A percentile compares a stretch with the other conserved stretches of the same genome.
Evolutionary conservation across 2,329 filamentous ascomycete genomes (phyloP).

Genomic region (Alternaria angustiovoidea): DNA sequence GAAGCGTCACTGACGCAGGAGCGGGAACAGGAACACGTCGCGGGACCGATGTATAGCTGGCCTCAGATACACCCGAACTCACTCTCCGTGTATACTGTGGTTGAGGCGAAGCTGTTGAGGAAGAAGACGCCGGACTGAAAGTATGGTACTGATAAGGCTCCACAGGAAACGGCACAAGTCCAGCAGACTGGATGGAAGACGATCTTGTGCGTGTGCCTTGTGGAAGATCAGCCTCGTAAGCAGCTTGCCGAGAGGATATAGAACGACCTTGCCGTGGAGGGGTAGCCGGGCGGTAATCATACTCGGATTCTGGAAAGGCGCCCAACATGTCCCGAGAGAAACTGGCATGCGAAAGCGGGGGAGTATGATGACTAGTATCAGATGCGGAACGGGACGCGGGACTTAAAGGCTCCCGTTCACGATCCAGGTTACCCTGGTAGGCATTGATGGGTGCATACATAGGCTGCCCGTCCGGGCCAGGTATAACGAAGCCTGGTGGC

Average conservation of each 20-base stretch:
- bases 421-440: constrained; percentile 50
- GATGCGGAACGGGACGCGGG: constrained; percentile 55
- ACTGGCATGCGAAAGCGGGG: constrained; percentile 43
- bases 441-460: constrained; percentile 56
- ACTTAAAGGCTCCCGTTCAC: constrained; percentile 47
- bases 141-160: constrained; percentile 46
- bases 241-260: constrained; percentile 28
- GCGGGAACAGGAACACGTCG: constrained; percentile 48
- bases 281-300: constrained; percentile 30
- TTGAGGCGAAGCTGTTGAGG: constrained; percentile 35
- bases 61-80: constrained; percentile 32
- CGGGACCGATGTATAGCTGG: constrained; percentile 40
- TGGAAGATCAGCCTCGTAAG: constrained; percentile 23
- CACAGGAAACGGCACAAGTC: constrained; percentile 41
- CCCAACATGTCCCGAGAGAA: constrained; percentile 49
- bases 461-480: constrained; percentile 58
- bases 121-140: constrained; percentile 36
- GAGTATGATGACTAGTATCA: constrained; percentile 35
- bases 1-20: constrained; percentile 9
- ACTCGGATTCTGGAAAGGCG: constrained; percentile 49
- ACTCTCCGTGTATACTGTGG: constrained; percentile 41
- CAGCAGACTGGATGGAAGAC: constrained; percentile 33
- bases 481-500: constrained; percentile 59
- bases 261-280: constrained; percentile 29
- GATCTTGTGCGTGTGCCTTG: constrained; percentile 26